These are phyloP conservation scores for Lathyrus sativus DNA, from an alignment of 306 rosid genomes.

Conservation along the genomic window DNA sequence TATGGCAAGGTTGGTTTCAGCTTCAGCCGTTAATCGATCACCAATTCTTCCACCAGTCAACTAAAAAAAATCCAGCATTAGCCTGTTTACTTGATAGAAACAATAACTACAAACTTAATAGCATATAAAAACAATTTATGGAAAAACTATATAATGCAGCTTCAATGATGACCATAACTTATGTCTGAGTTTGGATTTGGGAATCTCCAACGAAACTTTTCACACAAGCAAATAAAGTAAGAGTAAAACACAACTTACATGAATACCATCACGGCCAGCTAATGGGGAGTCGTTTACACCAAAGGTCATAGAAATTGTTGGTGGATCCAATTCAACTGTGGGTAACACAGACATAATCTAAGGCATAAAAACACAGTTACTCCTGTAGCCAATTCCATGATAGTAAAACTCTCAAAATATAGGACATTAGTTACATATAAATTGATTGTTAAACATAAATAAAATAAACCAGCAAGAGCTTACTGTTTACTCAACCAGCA, in stretches of 20 bases:
- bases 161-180: slow-evolving; percentile 5
- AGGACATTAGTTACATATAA: slow-evolving; percentile 2
- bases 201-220: neutral
- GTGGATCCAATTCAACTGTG: slow-evolving; percentile 91
- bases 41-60: slow-evolving; percentile 94
- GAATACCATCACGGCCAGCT: slow-evolving; percentile 97
- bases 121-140: slow-evolving; percentile 1
- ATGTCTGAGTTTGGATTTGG: slow-evolving; percentile 18
- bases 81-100: slow-evolving; percentile 35
- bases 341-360: slow-evolving; percentile 83
- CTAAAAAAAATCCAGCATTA: slow-evolving; percentile 51
- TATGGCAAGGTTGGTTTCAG: slow-evolving; percentile 98
- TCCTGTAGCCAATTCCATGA: slow-evolving; percentile 22
- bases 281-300: slow-evolving; percentile 97
- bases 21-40: slow-evolving; percentile 84
- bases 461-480: slow-evolving; percentile 9
- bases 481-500: slow-evolving; percentile 22
- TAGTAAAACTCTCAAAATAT: slow-evolving; percentile 9
- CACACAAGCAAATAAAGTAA: slow-evolving; percentile 28
- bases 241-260: slow-evolving; percentile 63
- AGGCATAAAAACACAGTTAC: slow-evolving; percentile 36
- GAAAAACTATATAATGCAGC: slow-evolving; percentile 31
- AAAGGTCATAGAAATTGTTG: slow-evolving; percentile 98
- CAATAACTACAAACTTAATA: slow-evolving; percentile 26
- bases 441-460: slow-evolving; percentile 13